Base-by-base conservation (phyloP, 2,329 filamentous ascomycete genomes). In the Periconia sp. region DNA sequence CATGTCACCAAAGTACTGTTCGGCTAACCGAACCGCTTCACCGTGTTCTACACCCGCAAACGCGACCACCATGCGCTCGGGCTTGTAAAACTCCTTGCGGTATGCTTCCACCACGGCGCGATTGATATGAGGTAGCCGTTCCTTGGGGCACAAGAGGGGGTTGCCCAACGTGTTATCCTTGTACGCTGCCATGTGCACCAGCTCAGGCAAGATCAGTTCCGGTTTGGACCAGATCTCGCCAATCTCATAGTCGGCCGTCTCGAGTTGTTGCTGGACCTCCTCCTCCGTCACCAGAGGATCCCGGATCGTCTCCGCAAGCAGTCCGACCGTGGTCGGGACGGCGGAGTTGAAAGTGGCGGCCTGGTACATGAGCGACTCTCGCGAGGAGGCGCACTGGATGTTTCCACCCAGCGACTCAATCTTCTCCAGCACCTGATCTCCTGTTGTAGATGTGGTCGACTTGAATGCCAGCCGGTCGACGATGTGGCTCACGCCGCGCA, bases 301-400 rank as follows among this genome's bases (percentile, higher is more conserved):
- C 54, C 91, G 88, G 58, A 99, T 95, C 31, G 94, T 97, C 74
- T 99, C 94, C 54, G 94, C 93, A 41, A 99, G 84, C 17, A 99
- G 77, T 30, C 82, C 91, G 20, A 96, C 85, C 13, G 93, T 91
- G 9, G 85, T 85, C 7, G 90, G 87, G 9, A 99, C 92, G 17
- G 91, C 88, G 23, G 88, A 88, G 79, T 99, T 99, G 84, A 99
- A 99, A 30, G 92, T 97, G 23, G 94, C 94, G 1, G 92, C 91
- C 76, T 99, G 94, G 79, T 99, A 99, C 94, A 99, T 99, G 77
- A 99, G 85, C 52, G 91, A 91, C 76, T 99, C 94, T 60, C 94
- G 84, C 1, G 92, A 96, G 1, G 92, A 97, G 11, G 93, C 92
- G 77, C 94, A 99, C 77, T 97, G 92, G 55, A 99, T 93, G 73